Conservation (phyloP, 2,329 filamentous ascomycete genomes). For the Aureobasidium sp. region DNA sequence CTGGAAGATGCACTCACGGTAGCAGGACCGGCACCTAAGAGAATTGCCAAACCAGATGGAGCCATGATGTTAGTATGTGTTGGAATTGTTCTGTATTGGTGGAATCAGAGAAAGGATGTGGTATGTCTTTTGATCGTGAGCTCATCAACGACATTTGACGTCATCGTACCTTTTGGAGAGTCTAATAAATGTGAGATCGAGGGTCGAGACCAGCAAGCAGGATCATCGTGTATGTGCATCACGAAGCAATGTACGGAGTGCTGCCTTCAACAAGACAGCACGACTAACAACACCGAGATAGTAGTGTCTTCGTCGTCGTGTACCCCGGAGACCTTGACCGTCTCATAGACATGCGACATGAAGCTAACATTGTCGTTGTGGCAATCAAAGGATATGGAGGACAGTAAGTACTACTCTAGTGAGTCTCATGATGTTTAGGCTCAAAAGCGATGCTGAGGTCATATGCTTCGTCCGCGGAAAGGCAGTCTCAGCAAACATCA, state of each 20-base stretch:
- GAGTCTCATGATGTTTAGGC: too few relatives aligned
- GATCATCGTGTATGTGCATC: background rate
- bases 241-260: background rate
- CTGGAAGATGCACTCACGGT: slow-evolving; percentile 24
- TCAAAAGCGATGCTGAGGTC: background rate
- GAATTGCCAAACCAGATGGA: slow-evolving; percentile 40
- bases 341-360: too few relatives aligned
- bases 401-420: too few relatives aligned
- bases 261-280: background rate
- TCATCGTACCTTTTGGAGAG: background rate
- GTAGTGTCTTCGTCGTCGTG: background rate
- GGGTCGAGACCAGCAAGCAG: background rate
- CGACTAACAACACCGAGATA: background rate
- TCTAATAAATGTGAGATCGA: background rate
- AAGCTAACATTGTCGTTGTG: too few relatives aligned
- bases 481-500: background rate
- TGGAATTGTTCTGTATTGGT: background rate
- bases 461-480: background rate
- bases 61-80: background rate
- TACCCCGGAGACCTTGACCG: background rate
- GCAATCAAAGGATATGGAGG: too few relatives aligned
- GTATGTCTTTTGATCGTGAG: background rate
- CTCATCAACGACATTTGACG: slow-evolving; percentile 1
- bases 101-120: background rate
- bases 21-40: slow-evolving; percentile 45